Percentiles rank a stretch among this genome's conserved stretches.
Evolutionary conservation across 202 grass and related monocot genomes (phyloP).

Genomic region (Panicum hallii): DNA sequence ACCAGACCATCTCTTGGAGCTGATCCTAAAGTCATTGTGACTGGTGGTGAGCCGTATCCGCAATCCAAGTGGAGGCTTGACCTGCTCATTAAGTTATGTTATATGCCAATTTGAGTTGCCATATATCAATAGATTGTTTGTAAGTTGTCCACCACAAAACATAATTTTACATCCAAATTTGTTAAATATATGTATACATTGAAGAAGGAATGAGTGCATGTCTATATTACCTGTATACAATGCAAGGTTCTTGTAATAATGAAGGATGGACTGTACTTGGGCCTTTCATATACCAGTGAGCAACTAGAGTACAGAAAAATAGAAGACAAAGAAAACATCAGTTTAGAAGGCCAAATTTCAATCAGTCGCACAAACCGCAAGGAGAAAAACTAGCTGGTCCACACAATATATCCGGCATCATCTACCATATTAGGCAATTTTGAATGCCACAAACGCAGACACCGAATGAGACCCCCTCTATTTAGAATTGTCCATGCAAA

Average conservation of each 20-base stretch:
- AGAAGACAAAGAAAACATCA: not conserved
- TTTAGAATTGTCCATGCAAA: conserved; percentile 31
- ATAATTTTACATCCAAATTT: not conserved
- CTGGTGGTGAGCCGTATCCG: too few relatives aligned
- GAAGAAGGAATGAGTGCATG: not conserved
- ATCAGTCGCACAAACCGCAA: not conserved
- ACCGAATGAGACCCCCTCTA: conserved; percentile 23
- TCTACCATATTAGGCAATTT: conserved; percentile 13
- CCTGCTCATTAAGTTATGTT: not conserved
- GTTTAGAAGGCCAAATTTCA: not conserved
- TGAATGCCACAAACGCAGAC: conserved; percentile 34
- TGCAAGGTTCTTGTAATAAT: not conserved
- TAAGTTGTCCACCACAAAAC: not conserved
- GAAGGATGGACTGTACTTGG: not conserved
- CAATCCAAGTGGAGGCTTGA: not conserved
- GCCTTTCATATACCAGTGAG: not conserved
- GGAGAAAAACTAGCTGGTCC: conserved; percentile 54
- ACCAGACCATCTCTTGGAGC: conserved; percentile 25
- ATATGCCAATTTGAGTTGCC: conserved; percentile 13
- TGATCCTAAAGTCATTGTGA: conserved; percentile 45
- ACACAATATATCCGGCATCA: conserved; percentile 33
- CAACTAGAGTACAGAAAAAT: not conserved
- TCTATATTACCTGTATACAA: not conserved
- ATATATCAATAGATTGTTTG: not conserved
- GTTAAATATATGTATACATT: not conserved